A percentile compares a stretch with the other conserved stretches of the same genome.
Evolutionary conservation across 169 alveolate genomes (phyloP).

Genomic region (Eimeria nieschulzi): DNA sequence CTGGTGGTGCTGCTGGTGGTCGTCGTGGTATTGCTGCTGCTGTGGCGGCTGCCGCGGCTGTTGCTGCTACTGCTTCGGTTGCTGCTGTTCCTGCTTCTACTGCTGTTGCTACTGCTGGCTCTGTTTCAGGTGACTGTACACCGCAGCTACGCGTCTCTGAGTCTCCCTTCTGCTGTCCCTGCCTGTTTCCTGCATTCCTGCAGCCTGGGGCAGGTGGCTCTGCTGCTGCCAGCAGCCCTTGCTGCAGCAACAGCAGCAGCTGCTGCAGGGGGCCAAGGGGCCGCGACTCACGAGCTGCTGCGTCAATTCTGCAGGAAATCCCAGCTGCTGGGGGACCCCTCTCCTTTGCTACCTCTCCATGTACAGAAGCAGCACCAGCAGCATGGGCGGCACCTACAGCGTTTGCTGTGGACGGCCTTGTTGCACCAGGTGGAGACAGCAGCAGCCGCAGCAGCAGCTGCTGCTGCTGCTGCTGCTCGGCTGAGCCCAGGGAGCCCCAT

Average conservation of each 20-base stretch:
- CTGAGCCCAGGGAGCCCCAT: neutral
- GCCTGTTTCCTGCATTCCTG: neutral
- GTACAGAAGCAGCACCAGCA: slow-evolving; percentile 27
- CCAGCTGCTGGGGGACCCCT: slow-evolving; percentile 42
- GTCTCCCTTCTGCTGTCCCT: neutral
- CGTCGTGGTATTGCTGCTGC: too few relatives aligned
- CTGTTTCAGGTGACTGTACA: neutral
- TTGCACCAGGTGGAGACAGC: slow-evolving; percentile 20
- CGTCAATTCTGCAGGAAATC: neutral
- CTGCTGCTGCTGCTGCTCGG: slow-evolving; percentile 9
- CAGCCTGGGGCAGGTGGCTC: neutral
- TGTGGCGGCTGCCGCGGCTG: neutral
- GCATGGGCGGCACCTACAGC: slow-evolving; percentile 37
- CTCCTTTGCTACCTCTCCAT: slow-evolving; percentile 25
- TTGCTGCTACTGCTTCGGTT: neutral
- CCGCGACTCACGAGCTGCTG: slow-evolving; percentile 17
- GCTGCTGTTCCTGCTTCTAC: slow-evolving; percentile 29
- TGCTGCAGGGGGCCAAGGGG: neutral
- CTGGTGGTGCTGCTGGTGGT: too few relatives aligned
- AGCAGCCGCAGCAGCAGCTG: slow-evolving; percentile 47
- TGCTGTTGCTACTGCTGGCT: neutral
- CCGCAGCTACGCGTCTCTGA: neutral
- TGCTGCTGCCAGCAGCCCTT: slow-evolving; percentile 31
- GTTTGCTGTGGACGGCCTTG: slow-evolving; percentile 25
- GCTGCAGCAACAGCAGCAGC: slow-evolving; percentile 53